These are phyloP conservation scores for Xylariaceae sp. DNA, from an alignment of 2,329 filamentous ascomycete species.

Conservation along the genomic window DNA sequence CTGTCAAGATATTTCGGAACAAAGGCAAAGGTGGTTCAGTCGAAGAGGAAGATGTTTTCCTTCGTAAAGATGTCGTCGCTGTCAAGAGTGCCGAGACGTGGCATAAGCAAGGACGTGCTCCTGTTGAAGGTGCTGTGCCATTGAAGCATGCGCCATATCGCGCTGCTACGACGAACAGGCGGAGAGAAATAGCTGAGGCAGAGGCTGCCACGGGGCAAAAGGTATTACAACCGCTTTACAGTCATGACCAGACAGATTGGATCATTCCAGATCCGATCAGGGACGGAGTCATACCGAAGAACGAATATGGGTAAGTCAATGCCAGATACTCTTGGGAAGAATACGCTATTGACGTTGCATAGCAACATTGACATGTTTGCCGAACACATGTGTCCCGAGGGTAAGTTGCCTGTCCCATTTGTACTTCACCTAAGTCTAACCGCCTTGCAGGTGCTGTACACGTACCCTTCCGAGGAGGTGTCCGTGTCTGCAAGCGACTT, in stretches of 20 bases:
- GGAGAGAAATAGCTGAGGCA: slow-evolving; percentile 83
- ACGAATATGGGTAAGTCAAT: slow-evolving; percentile 64
- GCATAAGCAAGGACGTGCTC: slow-evolving; percentile 90
- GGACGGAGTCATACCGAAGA: slow-evolving; percentile 86
- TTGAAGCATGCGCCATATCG: slow-evolving; percentile 86
- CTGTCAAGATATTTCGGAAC: slow-evolving; percentile 70
- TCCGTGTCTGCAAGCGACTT: slow-evolving; percentile 77
- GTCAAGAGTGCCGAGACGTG: slow-evolving; percentile 94
- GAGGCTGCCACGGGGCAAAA: slow-evolving; percentile 77
- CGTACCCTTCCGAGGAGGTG: slow-evolving; percentile 71
- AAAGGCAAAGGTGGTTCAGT: slow-evolving; percentile 69
- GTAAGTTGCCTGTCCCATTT: slow-evolving; percentile 25
- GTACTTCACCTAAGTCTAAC: slow-evolving; percentile 10
- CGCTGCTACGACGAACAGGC: slow-evolving; percentile 81
- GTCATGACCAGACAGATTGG: slow-evolving; percentile 83
- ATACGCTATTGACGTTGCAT: slow-evolving; percentile 4
- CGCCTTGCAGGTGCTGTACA: slow-evolving; percentile 68
- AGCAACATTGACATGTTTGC: slow-evolving; percentile 91
- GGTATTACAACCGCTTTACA: slow-evolving; percentile 80
- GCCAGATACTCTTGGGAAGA: not conserved
- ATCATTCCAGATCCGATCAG: slow-evolving; percentile 86
- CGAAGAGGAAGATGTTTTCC: slow-evolving; percentile 76
- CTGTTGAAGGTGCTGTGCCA: slow-evolving; percentile 65
- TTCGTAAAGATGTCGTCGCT: slow-evolving; percentile 71
- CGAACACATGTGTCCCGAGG: slow-evolving; percentile 79